Conservation (phyloP, 345 rosid species). For the Gossypium thurberi region DNA sequence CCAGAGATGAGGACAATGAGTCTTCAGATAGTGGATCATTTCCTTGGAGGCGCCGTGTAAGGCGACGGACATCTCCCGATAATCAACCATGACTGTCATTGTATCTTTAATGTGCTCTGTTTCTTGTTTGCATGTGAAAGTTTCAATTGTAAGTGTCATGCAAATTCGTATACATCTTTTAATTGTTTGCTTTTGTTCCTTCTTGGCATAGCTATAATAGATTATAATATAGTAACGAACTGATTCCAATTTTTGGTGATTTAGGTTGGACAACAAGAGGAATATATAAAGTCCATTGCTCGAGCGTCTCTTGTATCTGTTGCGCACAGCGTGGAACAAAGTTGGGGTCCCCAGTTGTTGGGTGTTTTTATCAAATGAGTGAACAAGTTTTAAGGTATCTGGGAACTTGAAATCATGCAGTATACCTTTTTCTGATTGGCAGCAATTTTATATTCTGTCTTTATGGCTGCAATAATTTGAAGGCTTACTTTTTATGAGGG, state of each 20-base stretch:
- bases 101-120: neutral
- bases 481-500: neutral
- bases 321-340: neutral
- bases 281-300: neutral
- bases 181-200: neutral
- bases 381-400: neutral
- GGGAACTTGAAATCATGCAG: constrained; percentile 4
- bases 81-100: constrained; percentile 27
- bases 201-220: neutral
- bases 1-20: constrained; percentile 65
- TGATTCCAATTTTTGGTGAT: too few species aligned
- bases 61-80: constrained; percentile 45
- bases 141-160: constrained; percentile 21
- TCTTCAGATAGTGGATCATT: constrained; percentile 51
- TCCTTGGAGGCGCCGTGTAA: constrained; percentile 34
- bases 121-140: constrained; percentile 11
- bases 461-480: constrained; percentile 3
- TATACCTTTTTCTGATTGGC: constrained; percentile 4
- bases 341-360: neutral
- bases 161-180: neutral
- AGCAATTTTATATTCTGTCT: neutral
- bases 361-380: neutral
- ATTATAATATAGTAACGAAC: neutral
- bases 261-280: constrained; percentile 4
- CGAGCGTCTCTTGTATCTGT: neutral